These are phyloP conservation scores for Pythium chondricola DNA, from an alignment of 352 stramenopile genomes.

Conservation along the genomic window DNA sequence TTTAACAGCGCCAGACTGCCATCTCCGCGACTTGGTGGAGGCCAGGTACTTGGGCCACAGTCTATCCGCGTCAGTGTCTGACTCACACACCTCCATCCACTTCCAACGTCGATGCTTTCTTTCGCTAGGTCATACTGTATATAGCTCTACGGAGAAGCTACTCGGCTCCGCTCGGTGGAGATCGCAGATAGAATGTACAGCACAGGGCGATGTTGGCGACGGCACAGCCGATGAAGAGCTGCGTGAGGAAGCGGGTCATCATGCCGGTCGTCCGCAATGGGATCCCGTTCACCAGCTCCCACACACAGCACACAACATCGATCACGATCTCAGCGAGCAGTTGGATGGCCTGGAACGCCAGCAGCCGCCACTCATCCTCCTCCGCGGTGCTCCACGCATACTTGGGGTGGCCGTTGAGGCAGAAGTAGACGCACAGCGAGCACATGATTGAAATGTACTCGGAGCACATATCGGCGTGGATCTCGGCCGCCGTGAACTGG, in stretches of 20 bases:
- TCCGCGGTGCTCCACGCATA: conserved; percentile 13
- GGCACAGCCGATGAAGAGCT: conserved; percentile 1
- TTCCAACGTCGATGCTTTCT: too few species aligned
- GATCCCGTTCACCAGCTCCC: conserved; percentile 20
- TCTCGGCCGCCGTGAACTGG: conserved; percentile 8
- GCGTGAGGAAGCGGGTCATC: background rate
- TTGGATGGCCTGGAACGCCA: background rate
- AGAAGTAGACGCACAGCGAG: conserved; percentile 23
- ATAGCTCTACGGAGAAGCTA: too few species aligned
- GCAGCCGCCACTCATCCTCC: too few species aligned
- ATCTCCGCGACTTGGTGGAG: too few species aligned
- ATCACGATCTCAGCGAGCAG: conserved; percentile 21
- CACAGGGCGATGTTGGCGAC: conserved; percentile 9
- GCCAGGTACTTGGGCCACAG: too few species aligned
- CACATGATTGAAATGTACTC: conserved; percentile 35
- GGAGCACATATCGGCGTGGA: conserved; percentile 27
- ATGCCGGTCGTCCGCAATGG: conserved; percentile 2
- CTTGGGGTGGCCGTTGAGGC: conserved; percentile 12
- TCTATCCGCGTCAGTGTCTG: too few species aligned
- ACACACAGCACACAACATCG: conserved; percentile 19
- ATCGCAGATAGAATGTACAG: conserved; percentile 3
- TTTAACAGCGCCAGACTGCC: too few species aligned
- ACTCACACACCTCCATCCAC: too few species aligned
- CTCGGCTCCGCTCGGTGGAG: background rate
- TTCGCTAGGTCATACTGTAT: too few species aligned